These are phyloP conservation scores for Carex myosuroides DNA, from an alignment of 176 grass and related monocot genomes.

Conservation along the genomic window DNA sequence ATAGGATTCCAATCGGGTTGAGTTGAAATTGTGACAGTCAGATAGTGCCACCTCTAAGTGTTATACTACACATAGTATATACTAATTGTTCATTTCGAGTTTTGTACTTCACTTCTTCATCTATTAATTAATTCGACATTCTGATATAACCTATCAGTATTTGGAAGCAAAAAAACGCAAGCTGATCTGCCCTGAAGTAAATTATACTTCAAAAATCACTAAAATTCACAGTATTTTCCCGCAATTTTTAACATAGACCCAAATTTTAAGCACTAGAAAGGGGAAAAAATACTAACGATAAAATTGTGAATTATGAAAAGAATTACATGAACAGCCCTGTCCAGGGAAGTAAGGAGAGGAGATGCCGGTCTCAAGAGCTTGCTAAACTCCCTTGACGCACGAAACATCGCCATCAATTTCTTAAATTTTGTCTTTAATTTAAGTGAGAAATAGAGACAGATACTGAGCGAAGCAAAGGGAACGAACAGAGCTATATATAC, in stretches of 20 bases:
- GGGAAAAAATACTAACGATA: not conserved
- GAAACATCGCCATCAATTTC: constrained; percentile 19
- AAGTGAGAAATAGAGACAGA: not conserved
- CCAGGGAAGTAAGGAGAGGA: constrained; percentile 1
- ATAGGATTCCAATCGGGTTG: not conserved
- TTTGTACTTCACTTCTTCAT: not conserved
- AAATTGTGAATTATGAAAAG: not conserved
- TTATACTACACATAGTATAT: not conserved
- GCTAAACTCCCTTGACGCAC: constrained; percentile 3
- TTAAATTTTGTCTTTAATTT: not conserved
- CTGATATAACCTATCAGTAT: not conserved
- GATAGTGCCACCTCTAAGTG: not conserved
- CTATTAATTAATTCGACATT: not conserved
- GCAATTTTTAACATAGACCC: not conserved
- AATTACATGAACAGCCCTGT: constrained; percentile 12
- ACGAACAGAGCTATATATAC: not conserved
- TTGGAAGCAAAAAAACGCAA: not conserved
- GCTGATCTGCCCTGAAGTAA: not conserved
- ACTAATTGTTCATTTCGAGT: not conserved
- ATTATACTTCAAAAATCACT: not conserved
- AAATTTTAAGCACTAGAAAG: not conserved
- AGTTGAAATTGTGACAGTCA: not conserved
- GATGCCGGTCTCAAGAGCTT: not conserved
- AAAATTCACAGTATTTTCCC: not conserved
- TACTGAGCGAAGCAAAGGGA: not conserved